These are phyloP conservation scores for barrel medic (Medicago truncatula) DNA, from an alignment of 306 rosid species.

Conservation along the genomic window DNA sequence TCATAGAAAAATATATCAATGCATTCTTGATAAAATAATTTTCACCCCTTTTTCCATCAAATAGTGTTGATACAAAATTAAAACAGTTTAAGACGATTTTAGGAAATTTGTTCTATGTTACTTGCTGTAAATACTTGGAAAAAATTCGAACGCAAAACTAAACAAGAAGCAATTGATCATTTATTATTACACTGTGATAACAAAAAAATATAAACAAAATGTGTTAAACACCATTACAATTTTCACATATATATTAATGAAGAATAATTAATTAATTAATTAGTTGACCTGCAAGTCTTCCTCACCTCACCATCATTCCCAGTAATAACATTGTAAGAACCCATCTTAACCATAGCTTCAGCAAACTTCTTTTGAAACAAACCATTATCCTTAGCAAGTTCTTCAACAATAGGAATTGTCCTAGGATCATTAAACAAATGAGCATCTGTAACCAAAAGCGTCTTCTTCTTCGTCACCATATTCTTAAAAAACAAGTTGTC, in stretches of 20 bases:
- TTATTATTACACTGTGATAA: background rate
- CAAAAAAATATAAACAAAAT: background rate
- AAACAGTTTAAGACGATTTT: background rate
- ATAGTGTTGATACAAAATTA: too few species aligned
- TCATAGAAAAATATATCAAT: too few species aligned
- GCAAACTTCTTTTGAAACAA: slow-evolving; percentile 45
- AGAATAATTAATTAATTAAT: slow-evolving; percentile 36
- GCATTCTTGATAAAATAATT: too few species aligned
- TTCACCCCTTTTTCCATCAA: too few species aligned
- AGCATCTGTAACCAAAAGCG: slow-evolving; percentile 51
- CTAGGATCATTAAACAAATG: slow-evolving; percentile 41
- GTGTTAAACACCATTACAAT: background rate
- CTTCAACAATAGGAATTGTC: slow-evolving; percentile 44
- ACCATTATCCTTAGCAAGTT: slow-evolving; percentile 36
- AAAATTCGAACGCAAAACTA: background rate
- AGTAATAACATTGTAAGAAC: slow-evolving; percentile 49
- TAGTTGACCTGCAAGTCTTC: slow-evolving; percentile 58
- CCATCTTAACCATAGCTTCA: slow-evolving; percentile 43
- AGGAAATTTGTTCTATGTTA: background rate
- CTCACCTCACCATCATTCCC: slow-evolving; percentile 61
- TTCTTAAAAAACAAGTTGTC: slow-evolving; percentile 56
- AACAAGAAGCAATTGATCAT: background rate
- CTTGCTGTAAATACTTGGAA: background rate
- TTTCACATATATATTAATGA: background rate
- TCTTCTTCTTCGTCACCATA: slow-evolving; percentile 39